These are phyloP conservation scores for Bombardia bombarda DNA, from an alignment of 495 filamentous ascomycete genomes.

Conservation along the genomic window DNA sequence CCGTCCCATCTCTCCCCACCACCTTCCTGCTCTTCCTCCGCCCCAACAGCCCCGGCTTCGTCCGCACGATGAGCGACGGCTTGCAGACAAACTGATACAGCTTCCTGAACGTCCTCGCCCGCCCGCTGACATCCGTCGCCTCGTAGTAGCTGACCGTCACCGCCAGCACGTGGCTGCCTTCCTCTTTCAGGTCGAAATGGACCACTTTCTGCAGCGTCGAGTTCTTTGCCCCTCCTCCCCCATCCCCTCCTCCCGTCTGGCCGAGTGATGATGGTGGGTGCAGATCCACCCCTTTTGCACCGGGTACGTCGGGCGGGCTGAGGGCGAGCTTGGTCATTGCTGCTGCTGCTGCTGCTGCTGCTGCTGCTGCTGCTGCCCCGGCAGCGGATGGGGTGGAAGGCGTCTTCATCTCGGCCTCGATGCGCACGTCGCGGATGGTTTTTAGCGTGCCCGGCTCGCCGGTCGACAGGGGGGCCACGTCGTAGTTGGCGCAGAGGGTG, in stretches of 20 bases:
- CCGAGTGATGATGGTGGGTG: slow-evolving; percentile 34
- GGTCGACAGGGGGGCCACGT: slow-evolving; percentile 35
- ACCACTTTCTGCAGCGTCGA: slow-evolving; percentile 76
- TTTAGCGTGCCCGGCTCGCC: slow-evolving; percentile 19
- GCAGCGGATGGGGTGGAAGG: slow-evolving; percentile 38
- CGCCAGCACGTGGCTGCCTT: slow-evolving; percentile 87
- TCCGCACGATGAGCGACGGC: slow-evolving; percentile 79
- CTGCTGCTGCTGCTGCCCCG: background rate
- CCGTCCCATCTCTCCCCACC: no score
- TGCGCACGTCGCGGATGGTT: slow-evolving; percentile 63
- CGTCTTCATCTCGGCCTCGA: slow-evolving; percentile 92
- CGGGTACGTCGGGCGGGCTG: background rate
- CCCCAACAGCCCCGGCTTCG: slow-evolving; percentile 66
- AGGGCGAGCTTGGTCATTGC: slow-evolving; percentile 6
- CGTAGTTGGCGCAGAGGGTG: slow-evolving; percentile 91
- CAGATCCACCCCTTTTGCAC: slow-evolving; percentile 19
- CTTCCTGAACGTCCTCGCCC: slow-evolving; percentile 84
- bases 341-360: background rate
- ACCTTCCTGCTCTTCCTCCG: no score
- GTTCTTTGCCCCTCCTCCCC: no score
- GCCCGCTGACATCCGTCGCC: slow-evolving; percentile 54
- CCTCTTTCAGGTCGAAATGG: slow-evolving; percentile 81
- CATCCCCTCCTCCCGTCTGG: no score
- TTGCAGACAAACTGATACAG: slow-evolving; percentile 95
- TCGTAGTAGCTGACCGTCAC: slow-evolving; percentile 89